A percentile compares a stretch with the other conserved stretches of the same genome.
These are phyloP conservation scores for Stephania yunnanensis DNA, from an alignment of 164 flowering plant genomes.

Conservation along the genomic window DNA sequence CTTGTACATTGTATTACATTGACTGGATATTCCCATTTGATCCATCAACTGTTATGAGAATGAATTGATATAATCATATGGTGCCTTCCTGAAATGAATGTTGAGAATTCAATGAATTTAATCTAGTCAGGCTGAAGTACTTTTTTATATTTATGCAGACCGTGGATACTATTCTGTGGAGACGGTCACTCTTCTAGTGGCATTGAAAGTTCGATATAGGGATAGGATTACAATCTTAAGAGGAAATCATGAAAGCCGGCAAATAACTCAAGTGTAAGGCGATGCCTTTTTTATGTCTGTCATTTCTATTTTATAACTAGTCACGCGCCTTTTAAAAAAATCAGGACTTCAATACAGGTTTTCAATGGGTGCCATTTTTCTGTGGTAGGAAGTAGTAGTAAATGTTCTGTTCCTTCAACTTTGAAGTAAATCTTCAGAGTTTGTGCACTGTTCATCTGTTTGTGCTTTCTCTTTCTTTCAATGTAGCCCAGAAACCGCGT, in stretches of 20 bases:
- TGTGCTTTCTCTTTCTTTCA: background rate
- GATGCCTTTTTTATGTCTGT: background rate
- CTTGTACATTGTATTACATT: background rate
- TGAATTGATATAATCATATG: background rate
- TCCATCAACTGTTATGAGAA: background rate
- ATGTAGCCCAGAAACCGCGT: background rate
- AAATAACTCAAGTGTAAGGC: conserved; percentile 82
- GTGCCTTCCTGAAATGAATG: background rate
- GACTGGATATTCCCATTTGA: background rate
- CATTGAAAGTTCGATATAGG: conserved; percentile 74
- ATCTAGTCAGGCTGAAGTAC: background rate
- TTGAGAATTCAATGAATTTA: background rate
- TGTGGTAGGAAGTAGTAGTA: too few species aligned
- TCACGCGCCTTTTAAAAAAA: background rate
- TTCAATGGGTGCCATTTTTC: too few species aligned
- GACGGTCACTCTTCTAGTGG: conserved; percentile 79
- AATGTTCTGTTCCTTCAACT: background rate
- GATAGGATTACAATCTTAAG: conserved; percentile 75
- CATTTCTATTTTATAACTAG: background rate
- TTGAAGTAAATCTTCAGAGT: background rate
- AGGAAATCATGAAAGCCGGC: conserved; percentile 82
- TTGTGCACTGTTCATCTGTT: background rate
- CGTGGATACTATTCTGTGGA: conserved; percentile 91
- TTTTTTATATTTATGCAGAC: conserved; percentile 40
- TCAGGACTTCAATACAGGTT: background rate